Evolutionary conservation across 169 alveolate species (phyloP).

Genomic region (Cystoisospora suis): DNA sequence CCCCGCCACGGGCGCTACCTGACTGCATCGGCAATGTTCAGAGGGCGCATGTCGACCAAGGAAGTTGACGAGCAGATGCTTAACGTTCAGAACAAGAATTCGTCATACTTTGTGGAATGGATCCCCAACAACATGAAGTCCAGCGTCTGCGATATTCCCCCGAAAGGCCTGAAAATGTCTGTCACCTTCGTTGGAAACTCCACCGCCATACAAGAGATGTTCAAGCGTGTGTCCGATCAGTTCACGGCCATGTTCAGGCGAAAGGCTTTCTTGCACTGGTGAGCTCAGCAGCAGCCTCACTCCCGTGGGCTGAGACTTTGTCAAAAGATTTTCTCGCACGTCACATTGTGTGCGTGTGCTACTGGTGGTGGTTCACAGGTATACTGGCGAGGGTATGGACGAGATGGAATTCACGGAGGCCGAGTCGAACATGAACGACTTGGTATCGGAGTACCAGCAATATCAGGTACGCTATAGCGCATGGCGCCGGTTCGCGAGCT

Average conservation of each 20-base stretch:
- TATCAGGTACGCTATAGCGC: conserved; percentile 86
- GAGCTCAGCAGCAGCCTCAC: not conserved
- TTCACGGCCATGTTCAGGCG: conserved; percentile 98
- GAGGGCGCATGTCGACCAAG: conserved; percentile 98
- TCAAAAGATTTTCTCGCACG: not conserved
- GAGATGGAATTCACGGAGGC: conserved; percentile 99
- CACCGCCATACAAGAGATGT: conserved; percentile 97
- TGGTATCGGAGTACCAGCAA: conserved; percentile 97
- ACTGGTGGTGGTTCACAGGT: too few species aligned
- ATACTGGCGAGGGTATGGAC: conserved; percentile 99
- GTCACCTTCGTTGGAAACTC: conserved; percentile 97
- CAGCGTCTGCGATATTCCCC: conserved; percentile 98
- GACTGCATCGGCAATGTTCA: conserved; percentile 98
- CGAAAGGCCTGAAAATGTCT: conserved; percentile 97
- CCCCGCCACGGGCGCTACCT: conserved; percentile 99
- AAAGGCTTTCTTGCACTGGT: conserved; percentile 98
- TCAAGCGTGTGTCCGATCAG: conserved; percentile 96
- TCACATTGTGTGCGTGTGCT: not conserved
- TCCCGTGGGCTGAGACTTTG: not conserved
- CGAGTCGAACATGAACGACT: conserved; percentile 96
- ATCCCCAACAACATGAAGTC: conserved; percentile 97
- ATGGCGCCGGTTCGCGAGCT: too few species aligned
- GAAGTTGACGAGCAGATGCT: conserved; percentile 99
- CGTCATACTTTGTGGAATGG: conserved; percentile 98
- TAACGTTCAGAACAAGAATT: conserved; percentile 96